Evolutionary conservation across 2,329 filamentous ascomycete species (phyloP).

Genomic region (Myriosclerotinia scirpicola): DNA sequence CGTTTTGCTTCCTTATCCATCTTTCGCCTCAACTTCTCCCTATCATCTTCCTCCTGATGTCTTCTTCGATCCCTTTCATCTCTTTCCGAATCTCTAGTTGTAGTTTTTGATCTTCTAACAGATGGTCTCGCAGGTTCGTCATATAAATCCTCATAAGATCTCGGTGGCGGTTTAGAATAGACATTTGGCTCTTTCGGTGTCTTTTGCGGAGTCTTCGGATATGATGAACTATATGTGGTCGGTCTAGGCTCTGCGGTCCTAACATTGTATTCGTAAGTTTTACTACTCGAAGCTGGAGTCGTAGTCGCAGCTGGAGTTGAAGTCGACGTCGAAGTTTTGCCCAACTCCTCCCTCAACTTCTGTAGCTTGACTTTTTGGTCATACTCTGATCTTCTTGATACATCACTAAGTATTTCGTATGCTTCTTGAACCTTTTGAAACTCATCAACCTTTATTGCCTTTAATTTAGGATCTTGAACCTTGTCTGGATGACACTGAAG

Average conservation of each 20-base stretch:
- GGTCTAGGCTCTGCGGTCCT: slow-evolving; percentile 52
- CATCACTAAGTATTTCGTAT: slow-evolving; percentile 85
- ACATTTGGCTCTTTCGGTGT: slow-evolving; percentile 35
- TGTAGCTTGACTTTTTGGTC: slow-evolving; percentile 72
- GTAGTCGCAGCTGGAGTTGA: slow-evolving; percentile 35
- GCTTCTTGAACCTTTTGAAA: slow-evolving; percentile 92
- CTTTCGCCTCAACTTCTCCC: slow-evolving; percentile 36
- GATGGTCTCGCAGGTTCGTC: slow-evolving; percentile 45
- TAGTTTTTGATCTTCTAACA: slow-evolving; percentile 38
- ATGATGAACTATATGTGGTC: slow-evolving; percentile 19
- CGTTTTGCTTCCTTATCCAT: slow-evolving; percentile 39
- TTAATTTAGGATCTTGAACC: slow-evolving; percentile 66
- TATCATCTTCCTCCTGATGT: slow-evolving; percentile 39
- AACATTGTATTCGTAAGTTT: slow-evolving; percentile 48
- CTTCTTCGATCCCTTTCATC: slow-evolving; percentile 41
- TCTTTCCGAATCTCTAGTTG: slow-evolving; percentile 33
- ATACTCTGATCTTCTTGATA: slow-evolving; percentile 69
- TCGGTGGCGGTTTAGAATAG: slow-evolving; percentile 33
- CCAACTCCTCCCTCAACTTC: slow-evolving; percentile 55
- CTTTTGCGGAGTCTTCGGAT: slow-evolving; percentile 20
- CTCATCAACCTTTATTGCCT: slow-evolving; percentile 76
- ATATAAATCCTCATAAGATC: slow-evolving; percentile 53
- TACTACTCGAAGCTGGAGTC: slow-evolving; percentile 33
- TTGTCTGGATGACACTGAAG: slow-evolving; percentile 92
- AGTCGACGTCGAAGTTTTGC: slow-evolving; percentile 27